Base-by-base conservation (phyloP, 129 eudicot species). In the Tagetes patula region DNA sequence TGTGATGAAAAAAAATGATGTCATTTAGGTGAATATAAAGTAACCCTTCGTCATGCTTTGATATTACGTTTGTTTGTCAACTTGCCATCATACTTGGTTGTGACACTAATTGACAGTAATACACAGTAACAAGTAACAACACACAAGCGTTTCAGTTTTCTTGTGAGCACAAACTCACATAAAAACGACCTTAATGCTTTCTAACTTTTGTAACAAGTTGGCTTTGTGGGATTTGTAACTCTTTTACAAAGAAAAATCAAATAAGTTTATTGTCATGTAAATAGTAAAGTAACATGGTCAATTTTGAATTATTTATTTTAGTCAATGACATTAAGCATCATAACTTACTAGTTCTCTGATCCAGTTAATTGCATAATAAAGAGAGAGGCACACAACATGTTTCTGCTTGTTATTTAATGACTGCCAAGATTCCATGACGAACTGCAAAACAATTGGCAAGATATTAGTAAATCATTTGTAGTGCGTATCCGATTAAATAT, bases 361-460 rank as follows among this genome's bases (percentile, higher is more conserved):
- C 96, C 96, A 90, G 75, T 90, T 90, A 63, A 82, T 87, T 65
- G 96, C 95, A 85, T 90, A 87, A 78, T 87, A 87, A 47, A 90
- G 87, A 73, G 87, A 87, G 33, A 90, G 91, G 70, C 84, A 83
- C 41, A 78, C 67, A 75, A 80, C 79, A 74, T 85, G 89, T 77
- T 87, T 87, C 74, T 87, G 87, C 76, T 87, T 87, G 72, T 49
- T 85, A 48, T 68, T 78, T 76, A 87, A 65, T 68, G 87, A 77
- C 67, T 79, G 76, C 90, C 90, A 90, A 50, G 84, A 54, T 46
- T 59, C 82, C 61, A 61, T 42, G 68, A 87, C 77, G 37, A 81
- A 64, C 96, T 87, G 90, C 67, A 79, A 78, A 77, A 75, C 69
- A 33, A 60, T 67, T 63, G 73, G 45, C 33, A 71, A 67, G 65